Base-by-base conservation (phyloP, 2,329 filamentous ascomycete genomes). In the Ascochyta clinopodiicola region DNA sequence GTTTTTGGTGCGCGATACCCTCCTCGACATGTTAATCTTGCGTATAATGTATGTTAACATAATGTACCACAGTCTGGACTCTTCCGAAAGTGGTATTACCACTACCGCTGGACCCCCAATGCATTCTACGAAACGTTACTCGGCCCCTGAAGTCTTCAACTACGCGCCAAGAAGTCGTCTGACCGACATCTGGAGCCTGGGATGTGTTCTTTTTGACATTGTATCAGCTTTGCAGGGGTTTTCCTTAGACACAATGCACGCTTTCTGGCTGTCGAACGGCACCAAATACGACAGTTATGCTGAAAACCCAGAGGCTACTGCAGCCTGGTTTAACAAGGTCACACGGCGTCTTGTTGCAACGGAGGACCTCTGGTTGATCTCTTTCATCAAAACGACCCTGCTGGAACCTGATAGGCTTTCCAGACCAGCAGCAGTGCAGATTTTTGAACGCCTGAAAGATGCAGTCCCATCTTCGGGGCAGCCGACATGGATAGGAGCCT, bases 191-290 rank as follows among this genome's bases (percentile, higher is more conserved):
- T 65, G 48, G 48, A 45, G 52, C 10, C 40, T 67, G 5, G 64
- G 64, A 4, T 63, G 60, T 39, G 42, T 67, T 0, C 39, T 65
- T 6, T 10, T 46, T 6, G 64, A 67, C 12, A 65, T 65, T 21
- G 12, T 63, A 4, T 63, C 64, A 8, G 35, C 51, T 53, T 3
- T 10, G 45, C 21, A 42, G 22, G 2, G 29, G 29, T 31, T 31
- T 13, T 15, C 29, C 40, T 61, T 1, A 29, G 31, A 6, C 21
- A 32, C 2, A 1, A 15, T 60, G 31, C 53, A 57, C 17, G 15
- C 34, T 5, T 46, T 48, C 35, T 67, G 59, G 59, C 45, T 44
- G 25, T 21, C 22, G n/a, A 56, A 34, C 7, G 64, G 62, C 1
- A 57, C 53, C 13, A 38, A 50, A 2, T 39, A 56, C 17, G n/a